These are phyloP conservation scores for Moricandia moricandioides DNA, from an alignment of 345 rosid species.

Conservation along the genomic window DNA sequence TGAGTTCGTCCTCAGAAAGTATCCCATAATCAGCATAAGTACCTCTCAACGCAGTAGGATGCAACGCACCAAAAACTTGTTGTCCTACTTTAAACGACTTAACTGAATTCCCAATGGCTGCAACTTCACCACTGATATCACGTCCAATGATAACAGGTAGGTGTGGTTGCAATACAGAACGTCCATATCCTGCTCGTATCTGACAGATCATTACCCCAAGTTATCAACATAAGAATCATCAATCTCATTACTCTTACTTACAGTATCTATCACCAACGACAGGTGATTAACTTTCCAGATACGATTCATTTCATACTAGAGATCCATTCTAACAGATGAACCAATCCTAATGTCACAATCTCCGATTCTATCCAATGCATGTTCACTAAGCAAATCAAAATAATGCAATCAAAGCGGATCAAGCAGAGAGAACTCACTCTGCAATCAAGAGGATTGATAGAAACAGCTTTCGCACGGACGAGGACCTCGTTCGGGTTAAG, in stretches of 20 bases:
- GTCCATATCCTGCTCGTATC: conserved; percentile 97
- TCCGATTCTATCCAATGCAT: conserved; percentile 14
- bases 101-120: conserved; percentile 71
- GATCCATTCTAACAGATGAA: conserved; percentile 9
- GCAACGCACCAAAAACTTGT: conserved; percentile 94
- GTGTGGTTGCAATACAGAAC: conserved; percentile 82
- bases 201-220: conserved; percentile 30
- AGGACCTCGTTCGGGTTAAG: conserved; percentile 77
- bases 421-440: conserved; percentile 53
- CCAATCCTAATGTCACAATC: background rate
- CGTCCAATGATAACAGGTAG: conserved; percentile 93
- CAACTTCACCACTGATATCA: conserved; percentile 87
- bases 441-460: conserved; percentile 88
- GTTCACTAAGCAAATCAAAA: conserved; percentile 9
- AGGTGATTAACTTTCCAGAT: background rate
- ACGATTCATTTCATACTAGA: background rate
- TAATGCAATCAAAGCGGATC: conserved; percentile 13
- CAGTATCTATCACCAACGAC: background rate
- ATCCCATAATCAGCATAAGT: conserved; percentile 84
- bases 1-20: conserved; percentile 79
- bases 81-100: conserved; percentile 64
- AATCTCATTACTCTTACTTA: background rate
- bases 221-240: conserved; percentile 1
- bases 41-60: conserved; percentile 95
- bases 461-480: conserved; percentile 81